phyloP scores from a whole-genome alignment of 78 protist genomes.

The Cavenderia fasciculata region DNA sequence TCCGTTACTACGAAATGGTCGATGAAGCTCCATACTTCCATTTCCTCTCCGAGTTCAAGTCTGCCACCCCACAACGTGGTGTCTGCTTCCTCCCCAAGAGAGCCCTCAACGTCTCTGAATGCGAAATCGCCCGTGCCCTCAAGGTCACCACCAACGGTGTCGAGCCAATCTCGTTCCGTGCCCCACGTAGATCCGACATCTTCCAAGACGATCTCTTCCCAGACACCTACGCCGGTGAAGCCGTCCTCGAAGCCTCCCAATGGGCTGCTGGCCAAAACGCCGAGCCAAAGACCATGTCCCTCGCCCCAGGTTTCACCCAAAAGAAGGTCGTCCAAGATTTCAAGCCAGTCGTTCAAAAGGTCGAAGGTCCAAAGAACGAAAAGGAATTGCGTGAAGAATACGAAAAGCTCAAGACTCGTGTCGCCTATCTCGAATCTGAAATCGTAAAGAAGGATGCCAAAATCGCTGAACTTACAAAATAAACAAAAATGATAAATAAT shows the following conservation, averaged over 20 bases:
- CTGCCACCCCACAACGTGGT: constrained; percentile 92
- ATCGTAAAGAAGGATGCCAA: constrained; percentile 79
- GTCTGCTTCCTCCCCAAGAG: constrained; percentile 93
- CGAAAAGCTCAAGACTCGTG: constrained; percentile 75
- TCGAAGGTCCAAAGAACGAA: constrained; percentile 67
- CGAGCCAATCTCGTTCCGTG: constrained; percentile 93
- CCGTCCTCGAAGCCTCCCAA: constrained; percentile 90
- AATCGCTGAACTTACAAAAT: constrained; percentile 82
- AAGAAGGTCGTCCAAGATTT: constrained; percentile 43
- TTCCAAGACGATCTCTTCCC: constrained; percentile 97
- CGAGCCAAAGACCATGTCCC: constrained; percentile 83
- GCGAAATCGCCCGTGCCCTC: constrained; percentile 93
- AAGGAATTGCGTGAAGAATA: constrained; percentile 77
- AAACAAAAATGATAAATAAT: too few species aligned
- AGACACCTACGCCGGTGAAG: constrained; percentile 86
- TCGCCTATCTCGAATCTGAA: constrained; percentile 78
- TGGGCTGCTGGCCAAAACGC: constrained; percentile 89
- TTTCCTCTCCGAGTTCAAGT: constrained; percentile 88
- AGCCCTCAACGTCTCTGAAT: constrained; percentile 76
- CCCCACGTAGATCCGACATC: constrained; percentile 94
- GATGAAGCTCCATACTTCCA: constrained; percentile 87
- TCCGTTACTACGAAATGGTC: constrained; percentile 95
- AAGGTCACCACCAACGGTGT: constrained; percentile 83
- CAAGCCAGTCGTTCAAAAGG: constrained; percentile 72
- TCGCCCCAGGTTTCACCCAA: constrained; percentile 84